phyloP scores from a whole-genome alignment of 2,329 filamentous ascomycete genomes.

The Fusarium hostae region DNA sequence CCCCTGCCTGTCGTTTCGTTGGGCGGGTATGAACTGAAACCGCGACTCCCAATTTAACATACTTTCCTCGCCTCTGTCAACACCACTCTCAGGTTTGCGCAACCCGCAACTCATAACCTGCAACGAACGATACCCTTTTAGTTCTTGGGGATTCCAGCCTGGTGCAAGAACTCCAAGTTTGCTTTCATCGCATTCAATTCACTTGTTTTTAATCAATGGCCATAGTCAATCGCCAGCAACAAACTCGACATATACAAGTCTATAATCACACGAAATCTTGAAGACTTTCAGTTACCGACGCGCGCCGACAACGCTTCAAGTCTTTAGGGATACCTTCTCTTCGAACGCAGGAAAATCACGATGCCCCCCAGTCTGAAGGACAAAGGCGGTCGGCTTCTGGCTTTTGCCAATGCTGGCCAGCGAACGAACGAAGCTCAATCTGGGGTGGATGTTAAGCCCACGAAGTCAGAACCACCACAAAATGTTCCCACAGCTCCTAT shows the following conservation, averaged over 20 bases:
- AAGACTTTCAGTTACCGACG: constrained; percentile 14
- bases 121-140: not conserved
- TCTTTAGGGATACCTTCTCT: not conserved
- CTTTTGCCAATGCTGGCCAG: constrained; percentile 45
- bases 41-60: constrained; percentile 10
- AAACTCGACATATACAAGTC: constrained; percentile 24
- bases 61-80: constrained; percentile 11
- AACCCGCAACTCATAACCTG: not conserved
- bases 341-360: constrained; percentile 3
- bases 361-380: constrained; percentile 49
- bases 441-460: constrained; percentile 33
- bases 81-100: constrained; percentile 1
- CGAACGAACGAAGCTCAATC: constrained; percentile 34
- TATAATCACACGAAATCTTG: constrained; percentile 20
- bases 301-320: constrained; percentile 3
- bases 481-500: constrained; percentile 29
- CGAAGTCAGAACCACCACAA: constrained; percentile 30
- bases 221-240: constrained; percentile 10
- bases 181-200: not conserved
- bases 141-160: not conserved
- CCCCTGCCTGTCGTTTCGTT: not conserved
- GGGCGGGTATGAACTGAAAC: constrained; percentile 4
- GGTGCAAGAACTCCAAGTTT: not conserved
- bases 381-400: constrained; percentile 47
- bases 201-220: constrained; percentile 14